Percentiles rank a stretch among this genome's conserved stretches.
Evolutionary conservation across 2,329 filamentous ascomycete species (phyloP).

Genomic region (Fusarium pseudoanthophilum): DNA sequence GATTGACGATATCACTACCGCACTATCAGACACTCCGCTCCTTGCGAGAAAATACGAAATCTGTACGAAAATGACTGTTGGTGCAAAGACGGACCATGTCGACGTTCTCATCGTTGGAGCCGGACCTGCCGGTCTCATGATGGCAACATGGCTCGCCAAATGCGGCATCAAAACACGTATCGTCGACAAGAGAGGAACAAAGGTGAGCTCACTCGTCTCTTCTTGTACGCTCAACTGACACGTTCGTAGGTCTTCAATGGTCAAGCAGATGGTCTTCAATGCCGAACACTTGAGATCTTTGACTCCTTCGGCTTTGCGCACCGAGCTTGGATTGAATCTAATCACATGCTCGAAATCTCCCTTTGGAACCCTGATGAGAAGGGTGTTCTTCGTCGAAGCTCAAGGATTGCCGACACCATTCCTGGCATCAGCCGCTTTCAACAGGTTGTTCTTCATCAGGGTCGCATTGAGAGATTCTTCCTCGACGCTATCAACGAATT

Average conservation of each 20-base stretch:
- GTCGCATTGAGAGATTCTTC: conserved; percentile 74
- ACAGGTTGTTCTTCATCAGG: conserved; percentile 76
- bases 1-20: background rate
- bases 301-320: conserved; percentile 76
- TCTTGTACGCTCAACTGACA: background rate
- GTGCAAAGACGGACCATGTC: background rate
- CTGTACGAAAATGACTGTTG: background rate
- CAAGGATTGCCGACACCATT: conserved; percentile 71
- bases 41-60: accelerated
- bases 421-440: conserved; percentile 70
- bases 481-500: conserved; percentile 65
- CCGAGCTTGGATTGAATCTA: conserved; percentile 71
- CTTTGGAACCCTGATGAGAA: conserved; percentile 7
- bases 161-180: conserved; percentile 30
- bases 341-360: conserved; percentile 70
- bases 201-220: background rate
- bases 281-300: conserved; percentile 70
- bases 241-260: background rate
- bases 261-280: conserved; percentile 31
- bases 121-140: conserved; percentile 2
- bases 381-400: conserved; percentile 54
- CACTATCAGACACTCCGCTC: accelerated
- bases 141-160: conserved; percentile 8
- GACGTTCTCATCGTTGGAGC: conserved; percentile 8
- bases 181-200: conserved; percentile 27